Evolutionary conservation across 179 eudicot genomes (phyloP), one percentile per base, ranked within the genome.

Genomic region (Beta lomatogona): DNA sequence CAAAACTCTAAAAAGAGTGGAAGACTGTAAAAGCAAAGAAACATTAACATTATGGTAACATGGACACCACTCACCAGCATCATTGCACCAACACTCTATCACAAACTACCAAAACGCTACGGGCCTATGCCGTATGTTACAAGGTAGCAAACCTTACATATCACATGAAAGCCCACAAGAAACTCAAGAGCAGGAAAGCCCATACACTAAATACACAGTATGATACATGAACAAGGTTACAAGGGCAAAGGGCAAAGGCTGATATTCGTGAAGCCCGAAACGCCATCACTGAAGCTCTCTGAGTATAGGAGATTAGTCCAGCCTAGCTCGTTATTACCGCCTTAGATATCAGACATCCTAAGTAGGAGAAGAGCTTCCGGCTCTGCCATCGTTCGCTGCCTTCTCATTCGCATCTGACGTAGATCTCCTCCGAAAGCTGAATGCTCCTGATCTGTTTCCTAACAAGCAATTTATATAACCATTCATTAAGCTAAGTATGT

Each of bases 321-420:
- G 22, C 14, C 55, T 25, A 3, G 55, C 4, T 52, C 64, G 14
- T 75, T 3, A 9, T 3, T 16, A 22, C 16, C 5, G 6, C 13
- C 50, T 85, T 84, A 86, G 66, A 89, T 75, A 76, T 93, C 93
- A 86, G 84, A 89, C 81, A 88, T 88, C 84, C 82, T 87, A 82
- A 86, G 94, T 83, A 89, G 98, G 82, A 94, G 89, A 82, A 90
- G 95, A 76, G 93, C 89, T 89, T 86, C 92, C 2, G 80, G 85
- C 81, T 88, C 95, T 87, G 64, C 83, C 86, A 61, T 89, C 84
- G 59, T 69, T 73, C 61, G 83, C 77, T 73, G 86, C 86, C 90
- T 89, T 92, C 81, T 92, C 93, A 81, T 82, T 88, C 48, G 90
- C 87, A 55, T 91, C 93, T 4, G 93, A 90, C 22, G 85, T 83